Base-by-base conservation (phyloP, 345 rosid species). In the Ailanthus altissimus region DNA sequence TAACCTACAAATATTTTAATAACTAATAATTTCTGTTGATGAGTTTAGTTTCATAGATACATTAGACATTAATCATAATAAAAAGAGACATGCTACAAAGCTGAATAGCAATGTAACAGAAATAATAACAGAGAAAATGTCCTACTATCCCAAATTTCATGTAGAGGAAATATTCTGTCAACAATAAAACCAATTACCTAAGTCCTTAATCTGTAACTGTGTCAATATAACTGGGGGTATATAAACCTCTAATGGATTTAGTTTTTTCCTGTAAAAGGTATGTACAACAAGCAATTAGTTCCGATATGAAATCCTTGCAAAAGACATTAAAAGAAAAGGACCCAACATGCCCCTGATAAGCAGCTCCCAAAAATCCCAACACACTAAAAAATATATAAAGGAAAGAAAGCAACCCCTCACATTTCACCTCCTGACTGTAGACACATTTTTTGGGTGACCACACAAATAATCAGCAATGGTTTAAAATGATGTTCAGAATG, bases 201-300 rank as follows among this genome's bases (percentile, higher is more conserved):
- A 84, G 76, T 91, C 94, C 81, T 86, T 85, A n/a, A 91, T 88
- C 76, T 93, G 90, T 14, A 91, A 81, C 81, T 85, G 78, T 71
- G 94, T 91, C 86, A 91, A 83, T 72, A 91, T 87, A 64, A 93
- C 92, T 45, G 94, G 95, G 75, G 97, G 97, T 51, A 91, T 88
- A 79, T 89, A 90, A 74, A 84, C 86, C 75, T 87, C 97, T 28
- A 95, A 83, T 25, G 99, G 98, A 77, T 93, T 97, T 66, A 93
- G 97, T 83, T 84, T 88, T 79, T 95, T 95, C 89, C 94, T 94
- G 85, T 66, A 68, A 46, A 79, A 72, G 36, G 58, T 46, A 36
- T 23, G 25, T 28, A 15, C n/a, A 65, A 32, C 53, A 73, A n/a
- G 74, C 16, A 18, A 50, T 26, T 38, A 77, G 45, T 25, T n/a